Conservation (phyloP, 176 grass and related monocot species). For the Chloris gayana region DNA sequence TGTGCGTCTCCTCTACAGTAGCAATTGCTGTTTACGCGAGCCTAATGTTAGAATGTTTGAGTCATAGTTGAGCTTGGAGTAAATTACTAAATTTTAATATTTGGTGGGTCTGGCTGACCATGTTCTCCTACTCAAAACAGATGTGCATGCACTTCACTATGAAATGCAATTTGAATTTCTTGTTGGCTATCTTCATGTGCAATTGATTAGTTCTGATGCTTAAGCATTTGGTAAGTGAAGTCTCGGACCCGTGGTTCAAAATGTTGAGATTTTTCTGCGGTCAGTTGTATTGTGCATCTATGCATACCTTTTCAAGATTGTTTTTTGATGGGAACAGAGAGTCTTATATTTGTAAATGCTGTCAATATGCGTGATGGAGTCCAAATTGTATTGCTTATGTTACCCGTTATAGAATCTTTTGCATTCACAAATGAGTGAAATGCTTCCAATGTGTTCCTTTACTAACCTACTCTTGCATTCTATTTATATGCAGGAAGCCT, state of each 20-base stretch:
- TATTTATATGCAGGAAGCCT: slow-evolving; percentile 45
- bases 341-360: slow-evolving; percentile 5
- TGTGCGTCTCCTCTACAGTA: not conserved
- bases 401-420: slow-evolving; percentile 22
- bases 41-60: slow-evolving; percentile 5
- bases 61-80: slow-evolving; percentile 12
- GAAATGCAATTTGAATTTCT: not conserved
- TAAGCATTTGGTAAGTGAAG: slow-evolving; percentile 28
- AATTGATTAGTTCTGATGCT: not conserved
- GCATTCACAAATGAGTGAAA: not conserved
- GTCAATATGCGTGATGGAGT: not conserved
- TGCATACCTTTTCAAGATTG: not conserved
- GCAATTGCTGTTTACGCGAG: not conserved
- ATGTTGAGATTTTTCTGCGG: not conserved
- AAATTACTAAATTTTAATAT: not conserved
- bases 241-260: not conserved
- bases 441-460: slow-evolving; percentile 15
- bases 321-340: not conserved
- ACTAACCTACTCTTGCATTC: slow-evolving; percentile 20
- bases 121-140: slow-evolving; percentile 10
- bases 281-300: not conserved
- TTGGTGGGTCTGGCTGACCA: not conserved
- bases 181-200: not conserved
- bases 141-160: not conserved
- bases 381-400: not conserved